phyloP scores from a whole-genome alignment of 371 early-diverging fungal species.

The Basidiobolus meristosporus region DNA sequence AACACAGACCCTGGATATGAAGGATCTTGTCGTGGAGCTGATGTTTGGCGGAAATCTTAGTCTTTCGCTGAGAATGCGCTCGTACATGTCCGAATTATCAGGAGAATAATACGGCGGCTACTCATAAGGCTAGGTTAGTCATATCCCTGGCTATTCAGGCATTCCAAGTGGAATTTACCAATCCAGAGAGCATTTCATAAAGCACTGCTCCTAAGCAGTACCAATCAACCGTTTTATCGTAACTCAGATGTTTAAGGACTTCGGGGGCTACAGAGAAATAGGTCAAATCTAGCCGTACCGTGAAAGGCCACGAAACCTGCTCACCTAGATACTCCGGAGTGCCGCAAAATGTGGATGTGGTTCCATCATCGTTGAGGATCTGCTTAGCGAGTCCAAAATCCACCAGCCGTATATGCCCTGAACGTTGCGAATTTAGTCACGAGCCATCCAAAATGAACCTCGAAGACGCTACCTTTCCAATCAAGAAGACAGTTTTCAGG shows the following conservation, averaged over 20 bases:
- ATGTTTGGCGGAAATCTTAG: slow-evolving; percentile 39
- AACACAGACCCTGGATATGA: too few species aligned
- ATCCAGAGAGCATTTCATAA: slow-evolving; percentile 48
- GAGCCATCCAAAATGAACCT: too few species aligned
- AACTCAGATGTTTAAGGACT: slow-evolving; percentile 33
- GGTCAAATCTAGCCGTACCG: background rate
- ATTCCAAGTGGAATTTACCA: too few species aligned
- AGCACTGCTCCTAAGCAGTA: slow-evolving; percentile 63
- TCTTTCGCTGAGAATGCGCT: slow-evolving; percentile 29
- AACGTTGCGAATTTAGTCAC: too few species aligned
- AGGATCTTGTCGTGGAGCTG: too few species aligned
- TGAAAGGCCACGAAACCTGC: too few species aligned
- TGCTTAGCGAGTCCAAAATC: slow-evolving; percentile 70
- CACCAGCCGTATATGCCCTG: slow-evolving; percentile 49
- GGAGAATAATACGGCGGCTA: slow-evolving; percentile 42
- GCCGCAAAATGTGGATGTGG: slow-evolving; percentile 53
- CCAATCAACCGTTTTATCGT: slow-evolving; percentile 51
- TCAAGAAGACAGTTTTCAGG: slow-evolving; percentile 37
- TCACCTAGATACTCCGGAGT: slow-evolving; percentile 41
- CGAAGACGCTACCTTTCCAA: too few species aligned
- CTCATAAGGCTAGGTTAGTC: too few species aligned
- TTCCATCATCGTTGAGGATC: slow-evolving; percentile 24
- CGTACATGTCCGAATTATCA: slow-evolving; percentile 22
- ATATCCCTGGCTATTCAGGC: too few species aligned
- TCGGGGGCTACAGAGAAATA: slow-evolving; percentile 40